phyloP scores from a whole-genome alignment of 169 alveolate genomes.

The Plasmodium gonderi region DNA sequence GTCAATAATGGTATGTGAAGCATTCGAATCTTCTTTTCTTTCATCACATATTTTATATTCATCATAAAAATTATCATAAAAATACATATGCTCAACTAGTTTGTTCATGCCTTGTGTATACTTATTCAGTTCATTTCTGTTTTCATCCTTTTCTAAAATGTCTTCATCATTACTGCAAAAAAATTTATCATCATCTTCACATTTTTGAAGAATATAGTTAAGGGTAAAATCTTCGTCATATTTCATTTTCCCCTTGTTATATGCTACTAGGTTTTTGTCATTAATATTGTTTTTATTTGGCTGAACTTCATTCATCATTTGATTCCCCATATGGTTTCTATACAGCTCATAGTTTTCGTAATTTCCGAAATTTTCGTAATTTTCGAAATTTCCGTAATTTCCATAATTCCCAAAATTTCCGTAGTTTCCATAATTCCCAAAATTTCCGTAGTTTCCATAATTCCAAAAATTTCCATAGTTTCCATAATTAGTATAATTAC shows the following conservation, averaged over 20 bases:
- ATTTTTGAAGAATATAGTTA: slow-evolving; percentile 56
- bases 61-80: slow-evolving; percentile 46
- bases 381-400: background rate
- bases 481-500: background rate
- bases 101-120: slow-evolving; percentile 67
- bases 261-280: slow-evolving; percentile 34
- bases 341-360: background rate
- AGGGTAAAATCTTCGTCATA: slow-evolving; percentile 66
- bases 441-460: background rate
- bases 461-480: background rate
- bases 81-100: slow-evolving; percentile 69
- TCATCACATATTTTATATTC: slow-evolving; percentile 45
- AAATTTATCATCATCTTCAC: slow-evolving; percentile 60
- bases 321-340: background rate
- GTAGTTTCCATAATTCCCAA: background rate
- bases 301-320: background rate
- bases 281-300: background rate
- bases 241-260: slow-evolving; percentile 18
- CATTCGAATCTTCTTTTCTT: background rate
- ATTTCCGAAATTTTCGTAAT: background rate
- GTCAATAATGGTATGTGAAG: slow-evolving; percentile 22
- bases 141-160: background rate
- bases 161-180: slow-evolving; percentile 36
- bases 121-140: slow-evolving; percentile 13
- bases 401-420: background rate